phyloP scores from a whole-genome alignment of 2,329 filamentous ascomycete genomes.

The Ceratocystis ficicola region DNA sequence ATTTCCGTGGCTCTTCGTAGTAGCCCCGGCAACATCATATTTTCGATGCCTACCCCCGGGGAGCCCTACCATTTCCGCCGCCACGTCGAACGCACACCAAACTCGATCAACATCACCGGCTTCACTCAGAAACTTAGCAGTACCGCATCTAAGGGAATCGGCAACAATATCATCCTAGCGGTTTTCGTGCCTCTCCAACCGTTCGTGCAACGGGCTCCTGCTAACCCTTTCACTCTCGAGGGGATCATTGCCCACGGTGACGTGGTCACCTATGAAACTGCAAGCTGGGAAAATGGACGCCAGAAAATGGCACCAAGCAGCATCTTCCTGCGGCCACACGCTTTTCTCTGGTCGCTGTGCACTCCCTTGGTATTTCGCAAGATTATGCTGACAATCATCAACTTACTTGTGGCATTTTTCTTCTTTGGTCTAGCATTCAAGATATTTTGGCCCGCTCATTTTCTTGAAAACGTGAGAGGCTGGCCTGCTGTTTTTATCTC shows the following conservation, averaged over 20 bases:
- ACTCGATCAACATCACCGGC: not conserved
- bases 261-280: constrained; percentile 18
- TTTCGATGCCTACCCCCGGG: constrained; percentile 18
- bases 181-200: constrained; percentile 16
- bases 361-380: not conserved
- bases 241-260: constrained; percentile 9
- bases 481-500: not conserved
- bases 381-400: not conserved
- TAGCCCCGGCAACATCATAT: not conserved
- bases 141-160: not conserved
- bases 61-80: constrained; percentile 16
- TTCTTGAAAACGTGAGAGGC: not conserved
- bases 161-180: constrained; percentile 2
- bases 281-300: not conserved
- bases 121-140: not conserved
- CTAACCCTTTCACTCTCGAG: not conserved
- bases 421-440: constrained; percentile 6
- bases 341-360: not conserved
- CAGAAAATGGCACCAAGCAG: not conserved
- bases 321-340: not conserved
- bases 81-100: not conserved
- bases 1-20: constrained; percentile 18
- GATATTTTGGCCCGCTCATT: not conserved
- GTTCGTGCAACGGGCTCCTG: constrained; percentile 2
- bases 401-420: constrained; percentile 2